Conservation (phyloP, 352 stramenopile genomes). For the Thalassiosira hispida region DNA sequence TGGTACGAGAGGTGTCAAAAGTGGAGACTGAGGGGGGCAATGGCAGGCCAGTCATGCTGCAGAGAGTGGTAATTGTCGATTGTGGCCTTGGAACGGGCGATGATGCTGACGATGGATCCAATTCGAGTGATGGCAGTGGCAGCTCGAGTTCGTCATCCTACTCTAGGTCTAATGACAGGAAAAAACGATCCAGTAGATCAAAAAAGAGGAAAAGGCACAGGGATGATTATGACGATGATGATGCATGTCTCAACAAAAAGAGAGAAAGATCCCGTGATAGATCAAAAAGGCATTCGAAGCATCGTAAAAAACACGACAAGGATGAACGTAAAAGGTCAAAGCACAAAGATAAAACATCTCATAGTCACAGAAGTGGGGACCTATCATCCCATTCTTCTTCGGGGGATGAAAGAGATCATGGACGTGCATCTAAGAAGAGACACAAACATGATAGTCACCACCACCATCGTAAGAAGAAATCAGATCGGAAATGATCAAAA, state of each 20-base stretch:
- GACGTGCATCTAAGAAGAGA: no score
- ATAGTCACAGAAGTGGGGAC: background rate
- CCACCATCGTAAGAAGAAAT: no score
- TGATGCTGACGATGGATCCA: slow-evolving; percentile 13
- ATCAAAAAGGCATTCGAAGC: slow-evolving; percentile 10
- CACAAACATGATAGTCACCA: no score
- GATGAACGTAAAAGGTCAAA: slow-evolving; percentile 1
- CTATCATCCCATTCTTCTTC: no score
- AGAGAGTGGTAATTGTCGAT: slow-evolving; percentile 90
- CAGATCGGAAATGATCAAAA: no score
- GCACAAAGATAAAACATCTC: background rate
- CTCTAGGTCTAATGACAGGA: background rate
- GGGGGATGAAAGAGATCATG: no score
- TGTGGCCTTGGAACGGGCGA: slow-evolving; percentile 83
- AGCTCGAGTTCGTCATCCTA: background rate
- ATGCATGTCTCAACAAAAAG: slow-evolving; percentile 2
- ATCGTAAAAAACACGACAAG: slow-evolving; percentile 11
- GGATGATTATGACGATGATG: slow-evolving; percentile 13
- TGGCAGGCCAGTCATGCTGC: slow-evolving; percentile 88
- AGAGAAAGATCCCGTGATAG: slow-evolving; percentile 6
- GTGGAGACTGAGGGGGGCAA: slow-evolving; percentile 88
- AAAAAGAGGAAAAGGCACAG: slow-evolving; percentile 6
- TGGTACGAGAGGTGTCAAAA: slow-evolving; percentile 92
- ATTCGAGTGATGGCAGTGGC: background rate
- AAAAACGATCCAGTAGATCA: slow-evolving; percentile 6